Base-by-base conservation (phyloP, 2,329 filamentous ascomycete genomes). In the Kalmusia sp. region DNA sequence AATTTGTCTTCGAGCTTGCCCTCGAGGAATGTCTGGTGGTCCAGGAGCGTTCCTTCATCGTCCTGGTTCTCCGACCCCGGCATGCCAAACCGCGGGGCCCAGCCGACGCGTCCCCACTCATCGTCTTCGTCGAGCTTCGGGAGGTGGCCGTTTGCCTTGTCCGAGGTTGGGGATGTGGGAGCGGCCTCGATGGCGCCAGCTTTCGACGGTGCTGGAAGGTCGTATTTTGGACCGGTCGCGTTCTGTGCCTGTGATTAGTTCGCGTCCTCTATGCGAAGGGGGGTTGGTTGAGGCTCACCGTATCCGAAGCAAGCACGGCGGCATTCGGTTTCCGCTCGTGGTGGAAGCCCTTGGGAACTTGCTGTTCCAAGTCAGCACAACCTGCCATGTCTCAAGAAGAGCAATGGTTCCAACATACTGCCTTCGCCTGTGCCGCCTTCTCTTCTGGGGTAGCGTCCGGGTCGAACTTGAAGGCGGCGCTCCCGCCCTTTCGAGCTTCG, bases 1-100 rank as follows among this genome's bases (percentile, higher is more conserved):
- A 96, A 91, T 70, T 91, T 91, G 71, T 98, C 93, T 35, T 93
- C 87, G 30, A 99, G 77, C 73, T 88, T 88, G 55, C 87, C 84
- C 71, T 99, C 96, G 21, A 98, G 75, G 79, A 88, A 91, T 1
- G 92, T 96, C 67, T 92, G 86, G 72, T 97, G 93, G 69, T 99
- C 93, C 33, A 95, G 82, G 67, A 96, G 73, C 55, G 86, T 92
- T 39, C 74, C 75, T 52, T 82, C 79, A n/a, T 81, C 82, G 34
- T 80, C 79, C 44, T 80, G 82, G 39, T 63, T 79, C 35, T 88
- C 76, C 4, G 75, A 77, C 48, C 76, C 70, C 50, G 73, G 69
- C 74, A 73, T 65, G 63, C 92, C 92, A 70, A 97, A 92, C 58
- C 86, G 86, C 34, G 95, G 95, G 12, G 90, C 87, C 95, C 95